A percentile compares a stretch with the other conserved stretches of the same genome.
Conservation (phyloP, 2,329 filamentous ascomycete genomes). For the Gliomastix tumulicola region DNA sequence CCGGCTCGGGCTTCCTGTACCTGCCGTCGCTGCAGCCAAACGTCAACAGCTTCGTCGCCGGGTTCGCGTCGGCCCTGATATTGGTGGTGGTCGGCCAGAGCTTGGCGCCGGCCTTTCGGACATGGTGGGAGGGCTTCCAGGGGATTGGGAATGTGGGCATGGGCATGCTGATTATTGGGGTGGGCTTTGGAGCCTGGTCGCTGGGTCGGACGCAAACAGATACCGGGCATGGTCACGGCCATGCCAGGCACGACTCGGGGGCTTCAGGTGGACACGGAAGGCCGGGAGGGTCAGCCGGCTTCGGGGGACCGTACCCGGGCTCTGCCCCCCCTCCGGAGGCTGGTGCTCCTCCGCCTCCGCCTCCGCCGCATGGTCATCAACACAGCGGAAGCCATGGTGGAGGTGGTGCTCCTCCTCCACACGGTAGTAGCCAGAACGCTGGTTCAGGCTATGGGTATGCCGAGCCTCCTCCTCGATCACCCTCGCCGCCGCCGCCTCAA, state of each 20-base stretch:
- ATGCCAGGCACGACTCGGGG: background rate
- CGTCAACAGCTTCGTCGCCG: constrained; percentile 84
- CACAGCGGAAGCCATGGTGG: constrained; percentile 6
- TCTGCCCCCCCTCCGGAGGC: constrained; percentile 18
- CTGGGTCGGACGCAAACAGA: constrained; percentile 29
- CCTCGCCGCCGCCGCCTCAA: constrained; percentile 5
- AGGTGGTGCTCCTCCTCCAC: constrained; percentile 4
- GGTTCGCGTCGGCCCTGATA: constrained; percentile 70
- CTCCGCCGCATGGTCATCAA: constrained; percentile 13
- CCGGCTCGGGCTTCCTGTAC: constrained; percentile 86
- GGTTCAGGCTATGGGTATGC: background rate
- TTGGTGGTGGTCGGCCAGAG: constrained; percentile 66
- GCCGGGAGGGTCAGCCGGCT: constrained; percentile 15
- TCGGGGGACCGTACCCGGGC: constrained; percentile 17
- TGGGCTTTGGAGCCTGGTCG: constrained; percentile 74
- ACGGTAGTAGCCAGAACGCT: constrained; percentile 1
- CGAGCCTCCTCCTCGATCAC: constrained; percentile 7
- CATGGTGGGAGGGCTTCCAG: constrained; percentile 66
- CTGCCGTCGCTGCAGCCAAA: constrained; percentile 84
- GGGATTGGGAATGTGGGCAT: constrained; percentile 69
- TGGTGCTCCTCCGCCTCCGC: constrained; percentile 21
- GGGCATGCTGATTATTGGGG: constrained; percentile 61
- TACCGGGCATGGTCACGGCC: constrained; percentile 5
- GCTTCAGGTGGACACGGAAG: constrained; percentile 1
- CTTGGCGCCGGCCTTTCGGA: constrained; percentile 64